A percentile compares a stretch with the other conserved stretches of the same genome.
Evolutionary conservation across 2,329 filamentous ascomycete species (phyloP).

Genomic region (Leptographium wingfieldii): DNA sequence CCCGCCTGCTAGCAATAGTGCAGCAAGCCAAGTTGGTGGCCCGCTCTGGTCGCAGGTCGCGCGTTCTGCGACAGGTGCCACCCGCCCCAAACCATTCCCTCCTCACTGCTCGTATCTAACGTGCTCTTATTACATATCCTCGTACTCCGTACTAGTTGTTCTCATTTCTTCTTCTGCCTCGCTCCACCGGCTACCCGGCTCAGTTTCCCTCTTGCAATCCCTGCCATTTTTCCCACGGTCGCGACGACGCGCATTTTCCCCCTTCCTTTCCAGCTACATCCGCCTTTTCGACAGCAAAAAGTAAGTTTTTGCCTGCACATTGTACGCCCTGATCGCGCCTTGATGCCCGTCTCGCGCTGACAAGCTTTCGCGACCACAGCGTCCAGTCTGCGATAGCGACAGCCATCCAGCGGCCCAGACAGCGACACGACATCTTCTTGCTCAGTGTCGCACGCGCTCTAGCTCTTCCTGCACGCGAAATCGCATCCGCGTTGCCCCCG

Average conservation of each 20-base stretch:
- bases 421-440: neutral
- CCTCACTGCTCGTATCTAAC: neutral
- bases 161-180: neutral
- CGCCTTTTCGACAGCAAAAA: neutral
- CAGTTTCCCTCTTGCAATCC: neutral
- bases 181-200: neutral
- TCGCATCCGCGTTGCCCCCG: neutral
- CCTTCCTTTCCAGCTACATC: neutral
- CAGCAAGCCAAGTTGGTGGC: neutral
- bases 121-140: no score
- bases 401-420: neutral
- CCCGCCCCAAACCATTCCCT: neutral
- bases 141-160: neutral
- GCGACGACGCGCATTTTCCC: slow-evolving; percentile 4
- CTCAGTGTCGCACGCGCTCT: neutral
- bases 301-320: neutral
- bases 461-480: neutral
- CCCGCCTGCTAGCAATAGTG: neutral
- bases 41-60: neutral
- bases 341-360: neutral
- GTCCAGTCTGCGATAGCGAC: neutral
- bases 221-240: neutral
- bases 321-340: neutral
- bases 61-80: slow-evolving; percentile 1
- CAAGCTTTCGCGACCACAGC: neutral